Evolutionary conservation across 306 rosid genomes (phyloP), one percentile per base, ranked within the genome.

Genomic region (Bauhinia variegata): DNA sequence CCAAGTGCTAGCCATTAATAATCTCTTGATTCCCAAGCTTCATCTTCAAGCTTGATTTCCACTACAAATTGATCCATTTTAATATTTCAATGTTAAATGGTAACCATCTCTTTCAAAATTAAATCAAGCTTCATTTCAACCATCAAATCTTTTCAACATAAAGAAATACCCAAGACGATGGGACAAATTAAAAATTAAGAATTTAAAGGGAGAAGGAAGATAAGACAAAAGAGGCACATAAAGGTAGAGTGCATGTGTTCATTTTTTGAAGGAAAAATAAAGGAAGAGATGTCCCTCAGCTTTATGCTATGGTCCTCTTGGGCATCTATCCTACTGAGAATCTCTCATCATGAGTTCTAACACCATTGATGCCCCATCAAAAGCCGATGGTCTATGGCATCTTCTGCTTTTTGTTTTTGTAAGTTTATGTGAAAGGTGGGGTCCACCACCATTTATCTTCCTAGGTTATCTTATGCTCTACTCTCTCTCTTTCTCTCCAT

Each of bases 361-460:
- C 74, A 50, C 60, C 52, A 2, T 49, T 67, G 70, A 66, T 75
- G 64, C 74, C 36, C 13, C 6, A 11, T 37, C 19, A 42, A 63
- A 70, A 70, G 63, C 69, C 58, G 17, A 60, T 65, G 44, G 53
- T 63, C 49, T 39, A 73, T 68, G 68, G 79, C 80, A 77, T 81
- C 82, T 76, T 58, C 71, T 58, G 13, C 68, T 47, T 48, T 71
- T n/a, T 56, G 46, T 10, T 71, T 28, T 59, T 49, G 11, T 12
- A 56, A 60, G 32, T 73, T 17, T 38, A 48, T 63, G 17, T 49
- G 79, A 59, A 34, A 34, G 70, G 44, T 12, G 60, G 63, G 78
- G 43, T 67, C 82, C 64, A 70, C 76, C 83, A 69, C 80, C 68
- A 70, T 68, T 68, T 17, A 72, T 63, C 81, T 62, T 75, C 73